Percentiles rank a stretch among this genome's conserved stretches.
Evolutionary conservation across 805 yeast genomes (phyloP).

Genomic region (Candida endomychidarum): DNA sequence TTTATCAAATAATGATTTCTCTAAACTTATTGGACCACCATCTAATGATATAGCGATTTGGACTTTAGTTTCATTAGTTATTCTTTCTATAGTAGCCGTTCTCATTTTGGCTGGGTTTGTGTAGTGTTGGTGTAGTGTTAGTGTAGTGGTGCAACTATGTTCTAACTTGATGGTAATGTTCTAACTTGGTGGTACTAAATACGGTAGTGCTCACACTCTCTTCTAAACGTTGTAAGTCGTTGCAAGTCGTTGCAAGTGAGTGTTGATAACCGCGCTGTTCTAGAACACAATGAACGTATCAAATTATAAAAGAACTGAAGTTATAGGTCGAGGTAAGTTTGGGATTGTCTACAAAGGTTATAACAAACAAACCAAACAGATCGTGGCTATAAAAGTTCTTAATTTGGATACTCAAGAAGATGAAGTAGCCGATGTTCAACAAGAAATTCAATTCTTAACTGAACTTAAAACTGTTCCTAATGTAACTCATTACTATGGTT

Average conservation of each 20-base stretch:
- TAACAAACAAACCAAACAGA: conserved; percentile 64
- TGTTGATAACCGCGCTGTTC: too few species aligned
- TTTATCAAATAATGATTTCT: conserved; percentile 53
- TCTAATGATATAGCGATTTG: conserved; percentile 80
- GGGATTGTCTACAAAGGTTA: conserved; percentile 94
- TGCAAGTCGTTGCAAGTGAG: too few species aligned
- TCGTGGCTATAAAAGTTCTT: conserved; percentile 90
- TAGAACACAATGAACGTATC: conserved; percentile 2
- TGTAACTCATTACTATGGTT: conserved; percentile 89
- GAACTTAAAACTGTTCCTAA: conserved; percentile 85
- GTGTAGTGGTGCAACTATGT: too few species aligned
- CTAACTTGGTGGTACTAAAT: too few species aligned
- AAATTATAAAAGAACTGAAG: conserved; percentile 67
- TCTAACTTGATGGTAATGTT: too few species aligned
- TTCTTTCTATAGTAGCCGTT: conserved; percentile 56
- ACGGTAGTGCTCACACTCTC: too few species aligned
- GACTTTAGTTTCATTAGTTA: conserved; percentile 92
- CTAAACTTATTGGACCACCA: conserved; percentile 75
- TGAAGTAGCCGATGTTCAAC: conserved; percentile 92
- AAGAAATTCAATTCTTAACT: conserved; percentile 83
- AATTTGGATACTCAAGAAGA: conserved; percentile 91
- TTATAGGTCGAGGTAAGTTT: conserved; percentile 94
- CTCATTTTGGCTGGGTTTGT: conserved; percentile 6
- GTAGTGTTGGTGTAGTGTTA: neutral
- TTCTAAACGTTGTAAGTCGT: too few species aligned